Conservation (phyloP, 345 rosid genomes). For the Capsella bursapastoris region DNA sequence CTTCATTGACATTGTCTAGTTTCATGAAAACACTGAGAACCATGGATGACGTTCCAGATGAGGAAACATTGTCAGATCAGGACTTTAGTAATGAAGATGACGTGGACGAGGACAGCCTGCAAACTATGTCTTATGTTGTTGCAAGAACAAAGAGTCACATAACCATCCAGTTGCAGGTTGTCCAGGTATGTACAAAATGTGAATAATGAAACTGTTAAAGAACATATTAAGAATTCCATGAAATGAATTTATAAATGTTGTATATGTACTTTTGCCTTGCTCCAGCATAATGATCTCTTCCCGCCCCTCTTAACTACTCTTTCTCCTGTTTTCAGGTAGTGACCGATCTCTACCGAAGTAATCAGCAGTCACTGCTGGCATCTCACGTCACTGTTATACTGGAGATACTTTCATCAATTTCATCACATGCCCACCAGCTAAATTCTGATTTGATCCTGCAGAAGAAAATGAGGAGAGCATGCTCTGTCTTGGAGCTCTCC, state of each 20-base stretch:
- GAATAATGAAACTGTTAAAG: too few species aligned
- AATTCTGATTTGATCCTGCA: slow-evolving; percentile 55
- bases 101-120: slow-evolving; percentile 74
- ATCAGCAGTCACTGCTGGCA: slow-evolving; percentile 56
- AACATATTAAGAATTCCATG: neutral
- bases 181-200: slow-evolving; percentile 58
- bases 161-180: slow-evolving; percentile 69
- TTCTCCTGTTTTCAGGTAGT: slow-evolving; percentile 62
- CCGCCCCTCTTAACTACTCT: slow-evolving; percentile 3
- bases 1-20: slow-evolving; percentile 63
- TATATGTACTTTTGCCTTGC: slow-evolving; percentile 10
- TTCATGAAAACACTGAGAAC: slow-evolving; percentile 73
- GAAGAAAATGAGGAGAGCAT: slow-evolving; percentile 77
- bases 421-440: slow-evolving; percentile 73
- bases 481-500: slow-evolving; percentile 70
- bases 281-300: slow-evolving; percentile 5
- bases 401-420: slow-evolving; percentile 60
- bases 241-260: slow-evolving; percentile 13
- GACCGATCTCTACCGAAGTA: slow-evolving; percentile 60
- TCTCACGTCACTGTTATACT: slow-evolving; percentile 54
- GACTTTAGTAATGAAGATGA: slow-evolving; percentile 61
- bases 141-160: slow-evolving; percentile 87
- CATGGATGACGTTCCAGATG: slow-evolving; percentile 66
- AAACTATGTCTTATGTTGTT: slow-evolving; percentile 73
- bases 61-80: slow-evolving; percentile 66